Evolutionary conservation across 305 asterid genomes (phyloP).

Genomic region (Withania somnifera): DNA sequence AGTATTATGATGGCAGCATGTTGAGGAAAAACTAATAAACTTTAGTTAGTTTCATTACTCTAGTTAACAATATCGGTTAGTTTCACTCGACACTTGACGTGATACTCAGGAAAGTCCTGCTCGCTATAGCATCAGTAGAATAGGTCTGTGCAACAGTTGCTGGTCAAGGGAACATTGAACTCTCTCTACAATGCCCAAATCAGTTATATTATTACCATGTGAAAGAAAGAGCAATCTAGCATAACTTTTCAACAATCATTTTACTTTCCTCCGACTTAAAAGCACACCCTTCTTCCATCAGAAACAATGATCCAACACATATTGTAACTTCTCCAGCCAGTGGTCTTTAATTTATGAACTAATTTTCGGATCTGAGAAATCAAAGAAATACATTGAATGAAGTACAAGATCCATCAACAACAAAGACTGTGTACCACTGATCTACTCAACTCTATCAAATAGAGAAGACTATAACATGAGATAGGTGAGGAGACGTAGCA

Average conservation of each 20-base stretch:
- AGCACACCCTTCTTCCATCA: neutral
- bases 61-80: neutral
- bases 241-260: neutral
- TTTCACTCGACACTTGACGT: neutral
- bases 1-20: neutral
- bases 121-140: neutral
- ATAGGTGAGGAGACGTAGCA: neutral
- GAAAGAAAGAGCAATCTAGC: neutral
- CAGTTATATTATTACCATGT: neutral
- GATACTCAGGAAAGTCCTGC: neutral
- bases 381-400: neutral
- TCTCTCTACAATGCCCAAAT: neutral
- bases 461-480: neutral
- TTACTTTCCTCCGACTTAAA: neutral
- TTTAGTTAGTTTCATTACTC: neutral
- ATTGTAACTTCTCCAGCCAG: neutral
- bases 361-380: neutral
- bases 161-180: neutral
- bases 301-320: neutral
- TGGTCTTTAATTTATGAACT: neutral
- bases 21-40: neutral
- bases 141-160: neutral
- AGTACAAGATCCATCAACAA: neutral
- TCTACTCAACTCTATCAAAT: neutral
- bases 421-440: neutral